These are phyloP conservation scores for Hanseniaspora lachancei DNA, from an alignment of 805 yeast species.

Conservation along the genomic window DNA sequence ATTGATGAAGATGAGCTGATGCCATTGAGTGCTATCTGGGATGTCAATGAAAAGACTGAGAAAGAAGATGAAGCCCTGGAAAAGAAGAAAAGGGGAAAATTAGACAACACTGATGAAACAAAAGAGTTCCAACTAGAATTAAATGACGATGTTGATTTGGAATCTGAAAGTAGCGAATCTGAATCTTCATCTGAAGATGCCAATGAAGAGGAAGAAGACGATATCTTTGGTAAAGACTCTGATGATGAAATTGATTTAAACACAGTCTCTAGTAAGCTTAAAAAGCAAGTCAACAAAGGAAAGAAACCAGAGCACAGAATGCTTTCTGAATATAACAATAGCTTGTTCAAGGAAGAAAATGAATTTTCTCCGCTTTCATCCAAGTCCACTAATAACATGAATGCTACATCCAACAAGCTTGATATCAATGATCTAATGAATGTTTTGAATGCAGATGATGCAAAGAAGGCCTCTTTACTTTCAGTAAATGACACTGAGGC, in stretches of 20 bases:
- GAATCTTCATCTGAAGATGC: slow-evolving; percentile 13
- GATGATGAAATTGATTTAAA: slow-evolving; percentile 36
- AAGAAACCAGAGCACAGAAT: slow-evolving; percentile 41
- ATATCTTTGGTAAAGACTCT: slow-evolving; percentile 19
- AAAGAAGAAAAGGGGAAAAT: slow-evolving; percentile 21
- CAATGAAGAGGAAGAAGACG: slow-evolving; percentile 21
- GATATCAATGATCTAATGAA: slow-evolving; percentile 65
- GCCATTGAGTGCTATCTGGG: slow-evolving; percentile 83
- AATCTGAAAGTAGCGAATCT: slow-evolving; percentile 13
- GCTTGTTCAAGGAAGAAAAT: slow-evolving; percentile 34
- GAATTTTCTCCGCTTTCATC: slow-evolving; percentile 44
- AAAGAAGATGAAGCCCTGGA: slow-evolving; percentile 17
- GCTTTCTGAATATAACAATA: slow-evolving; percentile 28
- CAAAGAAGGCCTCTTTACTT: slow-evolving; percentile 40
- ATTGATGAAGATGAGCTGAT: slow-evolving; percentile 64
- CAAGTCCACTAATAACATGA: slow-evolving; percentile 13
- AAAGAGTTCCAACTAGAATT: slow-evolving; percentile 18
- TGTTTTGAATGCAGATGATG: slow-evolving; percentile 40
- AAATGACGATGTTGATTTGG: slow-evolving; percentile 21
- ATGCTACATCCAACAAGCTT: slow-evolving; percentile 35
- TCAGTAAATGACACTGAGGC: slow-evolving; percentile 25
- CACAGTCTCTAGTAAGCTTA: slow-evolving; percentile 33
- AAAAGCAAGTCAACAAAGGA: slow-evolving; percentile 22
- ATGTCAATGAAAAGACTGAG: slow-evolving; percentile 48
- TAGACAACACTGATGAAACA: slow-evolving; percentile 16